These are phyloP conservation scores for Colletotrichum horii DNA, from an alignment of 2,329 filamentous ascomycete genomes.

Conservation along the genomic window DNA sequence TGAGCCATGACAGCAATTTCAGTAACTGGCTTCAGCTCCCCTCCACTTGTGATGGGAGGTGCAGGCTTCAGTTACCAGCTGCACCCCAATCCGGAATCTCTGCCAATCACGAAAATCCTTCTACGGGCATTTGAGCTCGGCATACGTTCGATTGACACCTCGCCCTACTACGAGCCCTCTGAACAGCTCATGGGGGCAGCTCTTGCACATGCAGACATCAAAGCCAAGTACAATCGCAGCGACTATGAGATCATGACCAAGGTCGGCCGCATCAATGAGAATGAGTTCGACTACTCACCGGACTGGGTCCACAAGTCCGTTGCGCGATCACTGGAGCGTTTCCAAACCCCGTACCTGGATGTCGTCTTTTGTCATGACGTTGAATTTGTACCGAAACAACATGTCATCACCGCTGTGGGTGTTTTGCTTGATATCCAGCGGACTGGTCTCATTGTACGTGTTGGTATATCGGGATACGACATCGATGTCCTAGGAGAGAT, in stretches of 20 bases:
- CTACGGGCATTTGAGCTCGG: not conserved
- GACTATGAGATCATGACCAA: not conserved
- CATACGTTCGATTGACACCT: not conserved
- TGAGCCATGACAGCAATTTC: not conserved
- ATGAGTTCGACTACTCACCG: not conserved
- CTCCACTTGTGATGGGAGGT: not conserved
- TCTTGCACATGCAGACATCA: not conserved
- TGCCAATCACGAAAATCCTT: not conserved
- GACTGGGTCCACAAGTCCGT: not conserved
- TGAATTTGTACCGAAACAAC: not conserved
- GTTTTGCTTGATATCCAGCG: not conserved
- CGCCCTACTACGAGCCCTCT: not conserved
- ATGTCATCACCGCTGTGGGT: not conserved
- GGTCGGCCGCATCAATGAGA: not conserved
- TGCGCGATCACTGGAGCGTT: not conserved
- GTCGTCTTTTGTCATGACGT: not conserved
- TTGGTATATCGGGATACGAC: not conserved
- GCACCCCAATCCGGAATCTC: not conserved
- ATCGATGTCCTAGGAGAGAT: not conserved
- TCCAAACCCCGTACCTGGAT: not conserved
- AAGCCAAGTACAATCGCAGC: not conserved
- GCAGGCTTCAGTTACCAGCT: not conserved
- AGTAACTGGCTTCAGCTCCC: not conserved
- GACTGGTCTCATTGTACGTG: not conserved
- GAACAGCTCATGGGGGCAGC: not conserved